Conservation (phyloP, 2,329 filamentous ascomycete genomes). For the Sclerotinia trifoliorum region DNA sequence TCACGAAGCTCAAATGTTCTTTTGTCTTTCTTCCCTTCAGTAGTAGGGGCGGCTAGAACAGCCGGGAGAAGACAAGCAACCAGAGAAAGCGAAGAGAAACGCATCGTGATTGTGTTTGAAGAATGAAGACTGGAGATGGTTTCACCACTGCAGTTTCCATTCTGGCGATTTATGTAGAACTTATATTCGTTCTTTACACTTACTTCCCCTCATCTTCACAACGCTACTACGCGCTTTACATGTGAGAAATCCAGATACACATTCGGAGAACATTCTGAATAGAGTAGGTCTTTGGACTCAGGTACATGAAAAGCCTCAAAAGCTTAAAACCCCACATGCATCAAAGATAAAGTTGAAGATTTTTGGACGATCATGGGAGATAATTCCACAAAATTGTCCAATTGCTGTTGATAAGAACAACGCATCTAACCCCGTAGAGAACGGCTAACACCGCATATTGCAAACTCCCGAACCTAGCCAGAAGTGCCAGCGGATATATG, state of each 20-base stretch:
- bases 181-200: slow-evolving; percentile 2
- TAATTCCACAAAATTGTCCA: slow-evolving; percentile 1
- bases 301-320: slow-evolving; percentile 5
- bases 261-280: slow-evolving; percentile 3
- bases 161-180: not conserved
- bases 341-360: not conserved
- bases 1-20: slow-evolving; percentile 40
- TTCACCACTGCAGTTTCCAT: not conserved
- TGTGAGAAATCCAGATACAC: not conserved
- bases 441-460: not conserved
- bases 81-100: slow-evolving; percentile 22
- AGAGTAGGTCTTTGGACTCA: slow-evolving; percentile 8
- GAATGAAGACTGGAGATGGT: not conserved
- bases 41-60: slow-evolving; percentile 26
- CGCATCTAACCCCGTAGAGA: not conserved
- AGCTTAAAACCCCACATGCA: not conserved
- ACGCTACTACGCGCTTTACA: not conserved
- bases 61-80: slow-evolving; percentile 24
- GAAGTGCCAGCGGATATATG: not conserved
- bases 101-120: slow-evolving; percentile 23
- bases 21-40: slow-evolving; percentile 33
- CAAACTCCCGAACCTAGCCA: slow-evolving; percentile 19
- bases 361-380: slow-evolving; percentile 10
- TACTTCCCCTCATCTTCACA: not conserved
- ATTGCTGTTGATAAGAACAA: slow-evolving; percentile 17